phyloP scores from a whole-genome alignment of 2,329 filamentous ascomycete genomes.

The Zymoseptoria ardabiliae region DNA sequence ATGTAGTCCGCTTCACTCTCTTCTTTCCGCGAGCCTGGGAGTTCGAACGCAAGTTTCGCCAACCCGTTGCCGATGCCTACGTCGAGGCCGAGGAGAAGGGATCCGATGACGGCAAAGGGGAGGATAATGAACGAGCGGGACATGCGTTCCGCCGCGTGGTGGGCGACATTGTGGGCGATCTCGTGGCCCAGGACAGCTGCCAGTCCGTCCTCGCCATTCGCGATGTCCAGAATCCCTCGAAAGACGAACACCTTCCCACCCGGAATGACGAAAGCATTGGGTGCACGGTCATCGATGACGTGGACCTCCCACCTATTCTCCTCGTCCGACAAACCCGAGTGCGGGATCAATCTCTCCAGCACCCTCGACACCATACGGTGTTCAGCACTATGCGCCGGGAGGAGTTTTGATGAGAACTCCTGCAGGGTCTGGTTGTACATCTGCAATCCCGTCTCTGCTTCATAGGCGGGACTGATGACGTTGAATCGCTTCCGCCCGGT shows the following conservation, averaged over 20 bases:
- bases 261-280: slow-evolving; percentile 72
- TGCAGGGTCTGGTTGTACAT: slow-evolving; percentile 53
- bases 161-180: slow-evolving; percentile 68
- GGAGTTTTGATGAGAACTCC: slow-evolving; percentile 47
- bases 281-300: slow-evolving; percentile 61
- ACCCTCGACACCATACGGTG: slow-evolving; percentile 54
- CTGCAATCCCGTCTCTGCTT: slow-evolving; percentile 47
- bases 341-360: slow-evolving; percentile 59
- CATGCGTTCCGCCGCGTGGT: slow-evolving; percentile 59
- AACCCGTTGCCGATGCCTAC: slow-evolving; percentile 34
- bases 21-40: slow-evolving; percentile 63
- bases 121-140: slow-evolving; percentile 38
- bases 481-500: slow-evolving; percentile 69
- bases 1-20: slow-evolving; percentile 74
- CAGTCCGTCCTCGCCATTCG: slow-evolving; percentile 59
- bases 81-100: slow-evolving; percentile 39
- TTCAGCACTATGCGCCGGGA: slow-evolving; percentile 54
- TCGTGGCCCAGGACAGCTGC: slow-evolving; percentile 73
- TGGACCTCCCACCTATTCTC: slow-evolving; percentile 59
- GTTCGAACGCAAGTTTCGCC: slow-evolving; percentile 56
- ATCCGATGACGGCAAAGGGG: slow-evolving; percentile 30
- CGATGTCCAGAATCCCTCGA: slow-evolving; percentile 63
- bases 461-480: slow-evolving; percentile 50
- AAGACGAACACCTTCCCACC: slow-evolving; percentile 74
- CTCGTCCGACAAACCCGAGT: slow-evolving; percentile 50